Evolutionary conservation across 768 basidiomycete species (phyloP), one percentile per base, ranked within the genome.

Genomic region (Boletus sensibilis): DNA sequence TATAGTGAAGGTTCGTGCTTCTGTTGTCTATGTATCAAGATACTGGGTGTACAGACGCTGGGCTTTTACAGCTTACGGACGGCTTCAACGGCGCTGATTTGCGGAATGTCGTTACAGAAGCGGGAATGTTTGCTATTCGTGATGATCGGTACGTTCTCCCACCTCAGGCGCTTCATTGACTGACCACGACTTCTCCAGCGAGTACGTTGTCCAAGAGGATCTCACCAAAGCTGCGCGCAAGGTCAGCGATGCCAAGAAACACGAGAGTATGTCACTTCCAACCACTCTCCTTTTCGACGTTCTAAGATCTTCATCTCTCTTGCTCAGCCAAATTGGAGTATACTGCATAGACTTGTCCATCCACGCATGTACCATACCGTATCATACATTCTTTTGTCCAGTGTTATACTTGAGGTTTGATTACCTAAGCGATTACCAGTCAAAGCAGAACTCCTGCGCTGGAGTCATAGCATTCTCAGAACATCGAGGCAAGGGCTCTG

Each of bases 91-190:
- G 97, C 52, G 97, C 97, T 18, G 97, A 98, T 77, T 72, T 98
- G 68, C 82, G 94, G 46, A 98, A 98, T 69, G 91, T 98, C 23
- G 85, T 95, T 41, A 97, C 94, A 4, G 94, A 96, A 72, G 89
- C 92, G 21, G 96, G 96, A 43, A 96, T 99, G 94, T 98, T 98
- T 68, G 97, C 97, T 8, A 98, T 99, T 64, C 84, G 97, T 44
- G 96, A 98, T 57, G 96, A 98, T 64, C 80, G 92, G 90, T 88
- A 53, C 52, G 82, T 69, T 5, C 11, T 27, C n/a, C 46, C 39
- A 33, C 4, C 11, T 46, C 20, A 48, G 20, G 14, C 20, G n/a
- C 35, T 27, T 57, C 47, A 33, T 41, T 29, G 39, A 45, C 53
- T 27, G 39, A 65, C 39, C 52, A 18, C 13, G 38, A 23, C 23